These are phyloP conservation scores for Henckelia pumila DNA, from an alignment of 257 asterid species.

Conservation along the genomic window DNA sequence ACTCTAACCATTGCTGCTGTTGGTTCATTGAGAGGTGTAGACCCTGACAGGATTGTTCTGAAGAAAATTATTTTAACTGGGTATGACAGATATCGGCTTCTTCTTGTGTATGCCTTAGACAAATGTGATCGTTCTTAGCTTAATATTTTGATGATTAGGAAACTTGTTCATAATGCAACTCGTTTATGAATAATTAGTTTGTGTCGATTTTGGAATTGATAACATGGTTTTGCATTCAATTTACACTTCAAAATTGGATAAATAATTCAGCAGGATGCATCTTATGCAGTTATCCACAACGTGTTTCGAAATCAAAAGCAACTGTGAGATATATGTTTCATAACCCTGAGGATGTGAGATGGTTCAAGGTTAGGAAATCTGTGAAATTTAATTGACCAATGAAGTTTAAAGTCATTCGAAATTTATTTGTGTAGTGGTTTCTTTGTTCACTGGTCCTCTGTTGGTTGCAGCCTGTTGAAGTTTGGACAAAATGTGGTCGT, in stretches of 20 bases:
- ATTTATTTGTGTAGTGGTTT: slow-evolving; percentile 13
- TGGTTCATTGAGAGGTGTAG: slow-evolving; percentile 79
- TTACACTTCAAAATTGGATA: neutral
- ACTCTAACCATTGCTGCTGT: slow-evolving; percentile 73
- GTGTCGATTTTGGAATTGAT: neutral
- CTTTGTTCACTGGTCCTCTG: slow-evolving; percentile 6
- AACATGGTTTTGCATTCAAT: neutral
- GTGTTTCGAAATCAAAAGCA: slow-evolving; percentile 90
- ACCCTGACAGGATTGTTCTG: slow-evolving; percentile 77
- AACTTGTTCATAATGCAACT: neutral
- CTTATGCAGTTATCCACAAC: slow-evolving; percentile 86
- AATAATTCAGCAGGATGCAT: slow-evolving; percentile 25
- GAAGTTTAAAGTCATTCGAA: neutral
- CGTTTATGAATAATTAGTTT: no score
- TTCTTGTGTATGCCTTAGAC: neutral
- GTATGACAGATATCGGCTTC: slow-evolving; percentile 38
- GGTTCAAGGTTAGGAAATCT: slow-evolving; percentile 79
- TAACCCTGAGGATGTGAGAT: slow-evolving; percentile 92
- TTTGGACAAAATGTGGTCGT: slow-evolving; percentile 87
- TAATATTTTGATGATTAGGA: neutral
- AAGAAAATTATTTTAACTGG: slow-evolving; percentile 92
- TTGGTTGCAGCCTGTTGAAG: slow-evolving; percentile 82
- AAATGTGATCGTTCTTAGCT: neutral
- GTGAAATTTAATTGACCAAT: neutral
- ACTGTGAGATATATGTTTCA: slow-evolving; percentile 95